Conservation (phyloP, 2,329 filamentous ascomycete species). For the Pseudocercospora macadamiae region DNA sequence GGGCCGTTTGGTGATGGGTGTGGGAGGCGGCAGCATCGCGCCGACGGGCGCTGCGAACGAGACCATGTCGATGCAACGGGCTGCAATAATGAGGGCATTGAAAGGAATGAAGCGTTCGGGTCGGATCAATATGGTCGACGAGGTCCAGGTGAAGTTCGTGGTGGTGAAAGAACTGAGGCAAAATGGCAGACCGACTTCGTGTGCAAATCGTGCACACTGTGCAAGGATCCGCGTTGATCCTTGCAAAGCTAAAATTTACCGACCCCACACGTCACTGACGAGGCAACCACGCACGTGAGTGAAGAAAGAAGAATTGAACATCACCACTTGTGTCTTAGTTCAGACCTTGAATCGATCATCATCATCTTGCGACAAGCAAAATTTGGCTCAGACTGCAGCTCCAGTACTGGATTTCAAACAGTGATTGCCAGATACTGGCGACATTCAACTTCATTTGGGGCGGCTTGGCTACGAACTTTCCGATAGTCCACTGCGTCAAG, state of each 20-base stretch:
- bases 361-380: too few species aligned
- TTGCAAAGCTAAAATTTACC: slow-evolving; percentile 3
- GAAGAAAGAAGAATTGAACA: too few species aligned
- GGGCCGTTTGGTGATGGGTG: slow-evolving; percentile 35
- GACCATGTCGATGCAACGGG: slow-evolving; percentile 34
- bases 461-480: too few species aligned
- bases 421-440: too few species aligned
- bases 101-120: neutral
- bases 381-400: too few species aligned
- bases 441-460: too few species aligned
- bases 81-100: neutral
- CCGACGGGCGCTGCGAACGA: slow-evolving; percentile 34
- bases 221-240: neutral
- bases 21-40: slow-evolving; percentile 39
- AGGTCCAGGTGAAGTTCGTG: neutral
- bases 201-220: neutral
- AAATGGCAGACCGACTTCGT: neutral
- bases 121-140: slow-evolving; percentile 1
- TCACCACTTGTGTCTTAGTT: too few species aligned
- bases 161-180: neutral
- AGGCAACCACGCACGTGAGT: neutral
- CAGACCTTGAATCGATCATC: too few species aligned
- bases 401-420: too few species aligned
- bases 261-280: neutral
- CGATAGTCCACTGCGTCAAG: too few species aligned